phyloP scores from a whole-genome alignment of 176 grass and related monocot genomes.

The Lolium perenne region DNA sequence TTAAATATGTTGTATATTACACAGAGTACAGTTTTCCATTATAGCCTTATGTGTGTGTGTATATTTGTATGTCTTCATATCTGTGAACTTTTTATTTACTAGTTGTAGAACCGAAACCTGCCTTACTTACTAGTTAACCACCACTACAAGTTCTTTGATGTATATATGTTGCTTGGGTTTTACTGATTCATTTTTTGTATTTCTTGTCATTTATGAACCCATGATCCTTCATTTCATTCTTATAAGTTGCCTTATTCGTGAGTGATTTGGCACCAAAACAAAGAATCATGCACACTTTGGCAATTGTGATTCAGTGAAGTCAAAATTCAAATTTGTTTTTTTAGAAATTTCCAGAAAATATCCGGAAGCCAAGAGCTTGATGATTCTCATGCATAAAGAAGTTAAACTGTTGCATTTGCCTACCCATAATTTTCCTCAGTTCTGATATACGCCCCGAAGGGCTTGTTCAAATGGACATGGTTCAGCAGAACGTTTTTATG shows the following conservation, averaged over 20 bases:
- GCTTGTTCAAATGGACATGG: slow-evolving; percentile 3
- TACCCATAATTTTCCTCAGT: not conserved
- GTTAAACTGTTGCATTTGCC: too few species aligned
- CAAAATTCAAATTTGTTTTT: not conserved
- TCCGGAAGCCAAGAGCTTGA: not conserved
- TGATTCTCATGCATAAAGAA: too few species aligned
- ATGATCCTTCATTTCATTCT: not conserved
- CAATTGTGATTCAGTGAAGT: not conserved
- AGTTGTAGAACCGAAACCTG: not conserved
- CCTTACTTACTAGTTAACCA: slow-evolving; percentile 3
- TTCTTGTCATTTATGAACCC: slow-evolving; percentile 16
- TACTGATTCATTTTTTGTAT: slow-evolving; percentile 21
- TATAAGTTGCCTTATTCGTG: not conserved
- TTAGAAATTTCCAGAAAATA: not conserved
- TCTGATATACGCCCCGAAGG: not conserved
- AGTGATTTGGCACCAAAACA: not conserved
- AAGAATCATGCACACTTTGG: not conserved
- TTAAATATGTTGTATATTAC: slow-evolving; percentile 20
- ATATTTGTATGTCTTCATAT: slow-evolving; percentile 10
- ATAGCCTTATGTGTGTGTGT: not conserved
- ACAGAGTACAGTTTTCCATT: not conserved
- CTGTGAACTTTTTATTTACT: not conserved
- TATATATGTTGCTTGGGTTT: slow-evolving; percentile 4
- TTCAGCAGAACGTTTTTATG: not conserved
- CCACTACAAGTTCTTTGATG: not conserved